Evolutionary conservation across 1,284 basidiomycete genomes (phyloP), one percentile per base, ranked within the genome.

Genomic region (Ganoderma sinense): DNA sequence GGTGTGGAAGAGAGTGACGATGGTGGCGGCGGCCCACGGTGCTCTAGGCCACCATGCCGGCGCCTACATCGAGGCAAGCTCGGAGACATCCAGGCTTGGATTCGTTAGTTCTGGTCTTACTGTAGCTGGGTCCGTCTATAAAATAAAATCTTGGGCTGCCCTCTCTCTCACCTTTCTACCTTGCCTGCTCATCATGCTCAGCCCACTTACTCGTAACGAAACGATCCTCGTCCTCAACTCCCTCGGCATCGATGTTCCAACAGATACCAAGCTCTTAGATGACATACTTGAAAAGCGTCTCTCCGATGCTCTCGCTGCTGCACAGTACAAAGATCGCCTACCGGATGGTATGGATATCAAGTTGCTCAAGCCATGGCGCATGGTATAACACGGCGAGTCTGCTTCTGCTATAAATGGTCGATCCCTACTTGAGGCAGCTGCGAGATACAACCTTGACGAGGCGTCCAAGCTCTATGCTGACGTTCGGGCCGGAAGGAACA

Each of bases 241-340:
- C 0, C 75, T 79, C 70, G 77, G 75, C 4, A 60, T 80, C 31
- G 78, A 79, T 11, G 56, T 80, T 2, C 80, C 80, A 0, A 63
- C 71, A 16, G 69, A 70, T 43, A 78, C 78, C 10, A 78, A 76
- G 40, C 74, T 80, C 26, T 62, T 74, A 2, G 76, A 78, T 64
- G 73, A 75, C 2, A 72, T 71, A 8, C 71, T 79, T 18, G 74
- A 79, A 33, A 78, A 78, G 64, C 75, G 78, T 2, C 73, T 80
- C 8, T 66, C 70, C 53, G 71, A 75, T 40, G 76, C 77, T 14
- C 71, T 81, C 58, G 75, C 77, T 53, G 68, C 51, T 16, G 63
- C 51, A 13, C 62, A 64, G 48, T 64, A 53, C 33, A 62, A 48
- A 26, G 26, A 31, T 13, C 16, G 41, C 7, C 23, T 62, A 18